Evolutionary conservation across 2,329 filamentous ascomycete species (phyloP).

Genomic region (Neofusicoccum sp.): DNA sequence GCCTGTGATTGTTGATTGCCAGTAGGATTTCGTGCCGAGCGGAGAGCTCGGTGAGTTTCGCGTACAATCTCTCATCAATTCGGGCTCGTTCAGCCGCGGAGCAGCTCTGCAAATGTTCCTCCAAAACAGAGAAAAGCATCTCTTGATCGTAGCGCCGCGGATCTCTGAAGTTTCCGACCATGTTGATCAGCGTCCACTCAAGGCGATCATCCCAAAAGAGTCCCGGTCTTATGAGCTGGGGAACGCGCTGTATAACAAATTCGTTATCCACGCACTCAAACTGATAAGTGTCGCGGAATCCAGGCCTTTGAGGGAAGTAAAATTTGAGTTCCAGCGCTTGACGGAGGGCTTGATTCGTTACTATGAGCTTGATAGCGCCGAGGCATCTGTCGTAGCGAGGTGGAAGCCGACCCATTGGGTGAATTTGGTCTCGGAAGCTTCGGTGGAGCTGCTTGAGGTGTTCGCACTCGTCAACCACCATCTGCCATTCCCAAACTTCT

Average conservation of each 20-base stretch:
- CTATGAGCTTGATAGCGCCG: background rate
- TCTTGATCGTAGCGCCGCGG: background rate
- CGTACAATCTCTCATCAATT: conserved; percentile 22
- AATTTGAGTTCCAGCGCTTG: background rate
- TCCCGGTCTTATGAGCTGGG: too few species aligned
- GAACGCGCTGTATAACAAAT: too few species aligned
- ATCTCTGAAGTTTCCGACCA: background rate
- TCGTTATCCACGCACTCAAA: background rate
- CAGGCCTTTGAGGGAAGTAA: background rate
- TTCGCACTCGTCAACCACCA: background rate
- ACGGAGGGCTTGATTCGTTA: background rate
- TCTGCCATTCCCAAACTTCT: background rate
- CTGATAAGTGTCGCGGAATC: background rate
- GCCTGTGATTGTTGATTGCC: conserved; percentile 20
- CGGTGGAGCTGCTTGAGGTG: background rate
- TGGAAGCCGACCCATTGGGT: background rate
- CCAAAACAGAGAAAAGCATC: conserved; percentile 22
- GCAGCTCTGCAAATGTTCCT: conserved; percentile 21
- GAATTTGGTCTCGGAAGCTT: background rate
- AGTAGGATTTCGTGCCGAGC: conserved; percentile 20
- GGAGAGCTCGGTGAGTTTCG: conserved; percentile 21
- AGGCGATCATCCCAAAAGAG: background rate
- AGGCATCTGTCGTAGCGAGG: background rate
- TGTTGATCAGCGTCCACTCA: background rate
- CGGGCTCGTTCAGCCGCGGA: conserved; percentile 15